phyloP scores from a whole-genome alignment of 2,329 filamentous ascomycete species.

The Pseudocercospora crystallina region DNA sequence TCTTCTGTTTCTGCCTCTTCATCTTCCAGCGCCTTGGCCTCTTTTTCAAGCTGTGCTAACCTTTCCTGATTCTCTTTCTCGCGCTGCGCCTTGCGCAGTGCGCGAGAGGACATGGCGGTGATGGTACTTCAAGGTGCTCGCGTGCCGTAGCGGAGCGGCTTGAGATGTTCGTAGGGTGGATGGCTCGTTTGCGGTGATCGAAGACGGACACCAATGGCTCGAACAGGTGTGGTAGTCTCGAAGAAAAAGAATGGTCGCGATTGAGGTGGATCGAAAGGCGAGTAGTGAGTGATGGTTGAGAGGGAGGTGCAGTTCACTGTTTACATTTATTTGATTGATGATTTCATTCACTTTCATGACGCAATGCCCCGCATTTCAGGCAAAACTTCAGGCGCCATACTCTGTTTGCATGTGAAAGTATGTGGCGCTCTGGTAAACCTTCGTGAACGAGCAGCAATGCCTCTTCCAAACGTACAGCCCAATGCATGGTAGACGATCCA shows the following conservation, averaged over 20 bases:
- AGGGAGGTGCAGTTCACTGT: neutral
- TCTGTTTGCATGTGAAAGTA: constrained; percentile 1
- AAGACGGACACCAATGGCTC: too few species aligned
- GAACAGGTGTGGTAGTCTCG: too few species aligned
- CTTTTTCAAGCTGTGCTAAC: constrained; percentile 39
- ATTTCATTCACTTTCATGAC: constrained; percentile 10
- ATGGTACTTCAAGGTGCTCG: neutral
- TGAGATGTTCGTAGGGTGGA: too few species aligned
- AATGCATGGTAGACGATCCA: too few species aligned
- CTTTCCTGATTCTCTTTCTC: constrained; percentile 60
- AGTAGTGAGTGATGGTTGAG: neutral
- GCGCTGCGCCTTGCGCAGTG: constrained; percentile 63
- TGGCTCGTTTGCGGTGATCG: neutral
- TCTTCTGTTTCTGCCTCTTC: constrained; percentile 42
- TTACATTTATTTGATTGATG: neutral
- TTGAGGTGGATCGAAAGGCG: too few species aligned
- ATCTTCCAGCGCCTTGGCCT: constrained; percentile 29
- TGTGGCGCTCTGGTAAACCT: too few species aligned
- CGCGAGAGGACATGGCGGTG: constrained; percentile 62
- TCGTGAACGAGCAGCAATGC: too few species aligned
- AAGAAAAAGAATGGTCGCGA: too few species aligned
- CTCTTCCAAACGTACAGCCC: too few species aligned
- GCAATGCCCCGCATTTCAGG: constrained; percentile 11
- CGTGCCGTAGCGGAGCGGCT: neutral
- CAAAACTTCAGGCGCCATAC: neutral